Percentiles rank a stretch among this genome's conserved stretches.
These are phyloP conservation scores for Hylodesmum podocarpum DNA, from an alignment of 306 rosid genomes.

Conservation along the genomic window DNA sequence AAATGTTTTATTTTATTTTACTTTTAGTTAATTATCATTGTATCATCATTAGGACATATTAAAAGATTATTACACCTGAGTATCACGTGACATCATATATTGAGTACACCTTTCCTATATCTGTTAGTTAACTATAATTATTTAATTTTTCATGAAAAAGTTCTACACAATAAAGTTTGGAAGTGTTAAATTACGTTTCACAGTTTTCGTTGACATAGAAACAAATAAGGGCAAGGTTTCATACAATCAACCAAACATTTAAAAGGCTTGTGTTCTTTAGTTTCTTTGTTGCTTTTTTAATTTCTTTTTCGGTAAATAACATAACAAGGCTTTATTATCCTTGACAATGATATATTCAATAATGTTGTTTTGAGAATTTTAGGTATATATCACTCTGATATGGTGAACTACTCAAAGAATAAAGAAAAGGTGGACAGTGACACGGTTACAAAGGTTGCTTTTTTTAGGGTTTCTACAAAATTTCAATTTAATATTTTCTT, in stretches of 20 bases:
- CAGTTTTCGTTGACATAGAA: neutral
- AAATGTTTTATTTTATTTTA: too few species aligned
- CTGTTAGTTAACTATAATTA: neutral
- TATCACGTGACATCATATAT: neutral
- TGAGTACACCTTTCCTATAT: too few species aligned
- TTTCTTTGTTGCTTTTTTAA: neutral
- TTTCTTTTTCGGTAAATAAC: neutral
- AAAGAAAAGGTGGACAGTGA: neutral
- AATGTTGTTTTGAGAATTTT: neutral
- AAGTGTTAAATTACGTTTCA: neutral
- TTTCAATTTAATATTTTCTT: neutral
- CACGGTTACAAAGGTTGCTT: neutral
- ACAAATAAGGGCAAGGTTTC: neutral
- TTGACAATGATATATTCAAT: conserved; percentile 13
- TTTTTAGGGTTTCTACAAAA: neutral
- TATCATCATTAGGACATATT: neutral
- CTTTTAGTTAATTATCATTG: too few species aligned
- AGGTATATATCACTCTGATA: neutral
- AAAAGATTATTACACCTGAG: neutral
- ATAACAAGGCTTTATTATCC: neutral
- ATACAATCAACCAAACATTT: neutral
- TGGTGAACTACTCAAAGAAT: neutral
- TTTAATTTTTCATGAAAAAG: neutral
- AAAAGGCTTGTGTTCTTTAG: neutral
- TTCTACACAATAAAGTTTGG: neutral